Conservation (phyloP, 1,284 basidiomycete genomes). For the Salmacisia buchloeana region DNA sequence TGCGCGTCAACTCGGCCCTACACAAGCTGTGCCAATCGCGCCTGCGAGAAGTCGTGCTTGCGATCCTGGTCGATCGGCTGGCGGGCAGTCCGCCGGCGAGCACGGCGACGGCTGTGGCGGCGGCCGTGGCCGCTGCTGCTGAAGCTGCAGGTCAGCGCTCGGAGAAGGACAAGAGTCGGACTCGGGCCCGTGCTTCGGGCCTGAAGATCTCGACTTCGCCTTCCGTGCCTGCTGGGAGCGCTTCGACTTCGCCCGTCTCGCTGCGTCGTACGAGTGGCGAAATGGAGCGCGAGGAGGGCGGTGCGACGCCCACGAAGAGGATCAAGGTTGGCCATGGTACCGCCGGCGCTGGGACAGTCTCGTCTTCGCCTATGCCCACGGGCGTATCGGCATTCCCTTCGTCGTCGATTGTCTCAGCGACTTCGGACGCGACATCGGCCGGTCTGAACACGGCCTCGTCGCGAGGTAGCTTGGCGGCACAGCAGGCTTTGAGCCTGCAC, state of each 20-base stretch:
- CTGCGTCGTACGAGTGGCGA: too few relatives aligned
- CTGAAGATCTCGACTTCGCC: neutral
- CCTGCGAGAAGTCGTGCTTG: slow-evolving; percentile 24
- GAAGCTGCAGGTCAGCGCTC: neutral
- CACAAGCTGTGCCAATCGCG: slow-evolving; percentile 36
- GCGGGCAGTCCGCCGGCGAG: slow-evolving; percentile 3
- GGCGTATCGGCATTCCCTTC: too few relatives aligned
- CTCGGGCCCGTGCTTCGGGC: too few relatives aligned
- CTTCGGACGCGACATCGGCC: neutral
- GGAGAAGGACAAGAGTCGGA: slow-evolving; percentile 15
- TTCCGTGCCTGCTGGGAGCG: too few relatives aligned
- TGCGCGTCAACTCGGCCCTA: slow-evolving; percentile 24
- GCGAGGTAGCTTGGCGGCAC: neutral
- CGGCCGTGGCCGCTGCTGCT: neutral
- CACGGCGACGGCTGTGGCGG: slow-evolving; percentile 6
- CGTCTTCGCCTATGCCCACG: too few relatives aligned
- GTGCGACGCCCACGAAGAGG: too few relatives aligned
- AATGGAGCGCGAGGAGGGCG: too few relatives aligned
- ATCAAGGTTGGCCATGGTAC: too few relatives aligned
- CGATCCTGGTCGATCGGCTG: slow-evolving; percentile 22
- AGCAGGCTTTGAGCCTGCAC: neutral
- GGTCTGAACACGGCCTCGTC: neutral
- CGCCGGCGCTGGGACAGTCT: too few relatives aligned
- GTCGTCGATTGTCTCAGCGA: neutral
- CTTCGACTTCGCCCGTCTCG: too few relatives aligned